Evolutionary conservation across 169 alveolate species (phyloP), one percentile per base, ranked within the genome.

Genomic region (Plasmodium adleri): DNA sequence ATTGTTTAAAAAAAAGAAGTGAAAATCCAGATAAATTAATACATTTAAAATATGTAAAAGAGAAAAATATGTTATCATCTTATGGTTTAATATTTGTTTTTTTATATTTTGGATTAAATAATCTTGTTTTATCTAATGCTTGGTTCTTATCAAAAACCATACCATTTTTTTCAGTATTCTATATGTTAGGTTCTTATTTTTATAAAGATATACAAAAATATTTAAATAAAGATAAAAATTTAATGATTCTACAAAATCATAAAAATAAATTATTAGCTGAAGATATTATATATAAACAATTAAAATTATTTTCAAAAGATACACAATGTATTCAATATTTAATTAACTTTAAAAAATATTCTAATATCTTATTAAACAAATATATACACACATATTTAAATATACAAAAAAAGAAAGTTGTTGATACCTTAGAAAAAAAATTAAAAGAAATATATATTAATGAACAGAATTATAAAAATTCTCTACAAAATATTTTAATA

Each of bases 81-180:
- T 95, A 95, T 45, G 97, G 97, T 17, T 93, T 95, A 60, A 92
- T 96, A 68, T 95, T 95, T 89, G 94, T 95, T 6, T 97, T 97
- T 15, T 94, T 95, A 58, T 95, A 96, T 95, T 94, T 95, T 73
- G 97, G 97, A 0, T 72, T 95, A 73, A 92, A 96, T 24, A 95
- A 95, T 93, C 92, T 95, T 10, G 97, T 95, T 4, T 85, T 95
- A 87, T 94, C 97, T 78, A 95, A 95, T 83, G 97, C 97, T 5
- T 95, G 97, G 97, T 95, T 95, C 73, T 92, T 95, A 32, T 95
- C 97, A 2, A 95, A 95, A 74, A 95, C 97, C 1, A 92, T 95
- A 52, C 97, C 97, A 13, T 95, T 95, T 85, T 97, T 97, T 56
- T 95, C 96, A 5, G 97, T 95, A 15, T 95, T 95, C 88, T 95